Base-by-base conservation (phyloP, 1,284 basidiomycete species). In the Boletus mariae region DNA sequence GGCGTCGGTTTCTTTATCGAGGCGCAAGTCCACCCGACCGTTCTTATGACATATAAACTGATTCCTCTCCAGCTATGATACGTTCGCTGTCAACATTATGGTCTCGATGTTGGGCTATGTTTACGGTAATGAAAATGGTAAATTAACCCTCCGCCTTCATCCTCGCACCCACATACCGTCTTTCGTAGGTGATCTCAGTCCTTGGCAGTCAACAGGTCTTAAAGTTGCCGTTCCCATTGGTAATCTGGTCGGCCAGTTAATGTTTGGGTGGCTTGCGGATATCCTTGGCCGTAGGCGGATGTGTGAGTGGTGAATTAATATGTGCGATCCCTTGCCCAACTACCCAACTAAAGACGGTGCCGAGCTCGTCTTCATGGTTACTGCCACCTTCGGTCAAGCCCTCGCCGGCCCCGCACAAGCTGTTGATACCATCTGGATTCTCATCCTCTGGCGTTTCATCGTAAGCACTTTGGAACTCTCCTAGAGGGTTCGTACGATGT, bases 241-340 rank as follows among this genome's bases (percentile, higher is more conserved):
- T 1, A 84, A 75, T n/a, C 63, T 88, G 42, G 59, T 84, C 20
- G 86, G 86, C 11, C 80, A 82, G 58, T 55, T 84, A 32, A 35
- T 77, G 26, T 83, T 84, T 56, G 83, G 78, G 13, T 77, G 69
- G 68, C 69, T 83, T 23, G 82, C 78, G 3, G 83, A 85, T 63
- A 45, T 72, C 10, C 57, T 79, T 44, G 82, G 82, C 48, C 76
- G 83, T 46, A 84, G 80, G 65, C 64, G 66, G 17, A 59, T 69
- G 41, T 70, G 57, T 69, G 45, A 63, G 67, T 55, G 23, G 31
- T 29, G 12, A 52, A 48, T 38, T 40, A 43, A 23, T 47, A 29
- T 34, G 2, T 43, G 10, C 20, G 0, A 46, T 17, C 23, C 25
- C 35, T 38, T 48, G 41, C 43, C n/a, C 13, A 53, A 50, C 20